Evolutionary conservation across 2,329 filamentous ascomycete species (phyloP).

Genomic region (Madurella fahalii): DNA sequence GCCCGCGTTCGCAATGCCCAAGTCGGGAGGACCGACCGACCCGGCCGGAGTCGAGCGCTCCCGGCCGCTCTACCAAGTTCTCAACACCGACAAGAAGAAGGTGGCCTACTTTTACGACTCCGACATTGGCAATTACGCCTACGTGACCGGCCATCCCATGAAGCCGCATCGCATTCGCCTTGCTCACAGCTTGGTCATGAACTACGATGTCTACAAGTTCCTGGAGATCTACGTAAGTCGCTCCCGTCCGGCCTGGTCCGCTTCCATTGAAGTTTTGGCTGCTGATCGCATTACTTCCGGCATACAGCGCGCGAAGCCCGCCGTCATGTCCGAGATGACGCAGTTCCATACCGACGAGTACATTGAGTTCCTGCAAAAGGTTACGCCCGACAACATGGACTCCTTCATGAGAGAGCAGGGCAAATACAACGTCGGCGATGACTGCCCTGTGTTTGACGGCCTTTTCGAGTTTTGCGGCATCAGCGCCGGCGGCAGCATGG

Average conservation of each 20-base stretch:
- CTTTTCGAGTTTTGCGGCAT: slow-evolving; percentile 96
- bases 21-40: slow-evolving; percentile 27
- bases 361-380: slow-evolving; percentile 89
- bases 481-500: slow-evolving; percentile 89
- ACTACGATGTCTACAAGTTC: slow-evolving; percentile 91
- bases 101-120: slow-evolving; percentile 99
- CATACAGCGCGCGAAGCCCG: slow-evolving; percentile 72
- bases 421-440: slow-evolving; percentile 92
- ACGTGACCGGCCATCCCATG: slow-evolving; percentile 96
- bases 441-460: slow-evolving; percentile 96
- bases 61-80: slow-evolving; percentile 44
- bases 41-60: slow-evolving; percentile 38
- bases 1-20: slow-evolving; percentile 15
- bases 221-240: slow-evolving; percentile 88
- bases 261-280: not conserved
- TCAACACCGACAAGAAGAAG: slow-evolving; percentile 59
- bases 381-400: slow-evolving; percentile 99
- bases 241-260: slow-evolving; percentile 32
- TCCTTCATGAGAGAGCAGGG: slow-evolving; percentile 83
- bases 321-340: slow-evolving; percentile 82
- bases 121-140: slow-evolving; percentile 97
- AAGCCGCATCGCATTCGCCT: slow-evolving; percentile 95
- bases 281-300: not conserved
- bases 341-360: slow-evolving; percentile 96
- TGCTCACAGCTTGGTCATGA: slow-evolving; percentile 93